Evolutionary conservation across 73 alveolate species (phyloP).

Genomic region (Blepharisma japonicum): DNA sequence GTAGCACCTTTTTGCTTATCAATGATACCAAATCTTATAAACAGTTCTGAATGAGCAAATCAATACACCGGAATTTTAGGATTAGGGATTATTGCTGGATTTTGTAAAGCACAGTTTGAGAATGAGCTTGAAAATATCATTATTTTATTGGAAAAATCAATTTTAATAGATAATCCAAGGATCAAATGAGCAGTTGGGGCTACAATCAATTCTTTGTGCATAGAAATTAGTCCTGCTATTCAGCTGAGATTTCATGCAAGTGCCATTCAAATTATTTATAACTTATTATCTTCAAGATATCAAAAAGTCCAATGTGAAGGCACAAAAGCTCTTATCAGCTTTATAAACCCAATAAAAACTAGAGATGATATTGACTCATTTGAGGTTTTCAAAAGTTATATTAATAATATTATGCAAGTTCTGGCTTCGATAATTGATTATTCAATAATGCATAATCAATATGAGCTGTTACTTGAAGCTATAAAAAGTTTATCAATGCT

Average conservation of each 20-base stretch:
- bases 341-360: neutral
- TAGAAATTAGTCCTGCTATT: neutral
- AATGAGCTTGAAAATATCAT: neutral
- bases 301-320: neutral
- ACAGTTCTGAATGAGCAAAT: neutral
- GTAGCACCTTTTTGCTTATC: slow-evolving; percentile 4
- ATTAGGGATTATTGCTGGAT: slow-evolving; percentile 14
- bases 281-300: neutral
- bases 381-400: neutral
- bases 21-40: neutral
- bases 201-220: neutral
- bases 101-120: neutral
- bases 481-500: neutral
- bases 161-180: neutral
- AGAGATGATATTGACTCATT: neutral
- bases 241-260: neutral
- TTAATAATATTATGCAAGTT: neutral
- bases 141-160: neutral
- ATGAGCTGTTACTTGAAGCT: slow-evolving; percentile 1
- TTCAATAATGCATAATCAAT: neutral
- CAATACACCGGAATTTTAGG: neutral
- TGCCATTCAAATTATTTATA: neutral
- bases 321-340: neutral
- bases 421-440: neutral
- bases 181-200: slow-evolving; percentile 17